Base-by-base conservation (phyloP, 106 monocot genomes). In the Allium fistulosum region DNA sequence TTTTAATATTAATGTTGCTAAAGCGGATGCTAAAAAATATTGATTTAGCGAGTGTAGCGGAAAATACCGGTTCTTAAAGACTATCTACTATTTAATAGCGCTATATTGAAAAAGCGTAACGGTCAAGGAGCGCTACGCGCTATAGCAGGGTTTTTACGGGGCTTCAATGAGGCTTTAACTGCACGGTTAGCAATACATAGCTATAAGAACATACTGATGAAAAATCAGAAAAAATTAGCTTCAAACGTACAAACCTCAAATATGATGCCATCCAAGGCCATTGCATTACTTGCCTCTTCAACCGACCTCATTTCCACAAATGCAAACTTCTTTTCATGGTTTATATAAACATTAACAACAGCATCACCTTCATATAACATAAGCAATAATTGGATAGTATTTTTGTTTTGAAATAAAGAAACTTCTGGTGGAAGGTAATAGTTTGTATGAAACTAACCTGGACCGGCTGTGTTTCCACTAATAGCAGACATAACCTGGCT, bases 281-380 rank as follows among this genome's bases (percentile, higher is more conserved):
- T 96, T 60, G 96, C 96, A 79, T 96, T 96, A 74, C 92, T 92
- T 66, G 96, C 96, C 84, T 96, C 96, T 75, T 96, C 96, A 60
- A 96, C 96, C 27, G 96, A 96, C 61, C 96, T 83, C 96, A 96
- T 96, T 74, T 96, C 96, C 69, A 96, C 96, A 68, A 96, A 96
- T 48, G 96, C 96, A 77, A 96, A 96, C 73, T 96, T 96, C 79
- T 96, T 96, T 59, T 96, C 96, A 78, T 96, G 86, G 72, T 96
- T 96, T 75, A 96, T 96, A 70, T 96, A 96, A 7, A 96, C 96
- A 77, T 96, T 96, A 53, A 96, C 82, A 56, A 96, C 96, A 76
- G 96, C 91, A 86, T 96, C 96, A 80, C 96, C 94, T 94, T 56
- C 62, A 82, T 10, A 69, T 13, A 53, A 13, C 47, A 50, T 66